phyloP scores from a whole-genome alignment of 441 rosid genomes.

The Raphanus hybrid region DNA sequence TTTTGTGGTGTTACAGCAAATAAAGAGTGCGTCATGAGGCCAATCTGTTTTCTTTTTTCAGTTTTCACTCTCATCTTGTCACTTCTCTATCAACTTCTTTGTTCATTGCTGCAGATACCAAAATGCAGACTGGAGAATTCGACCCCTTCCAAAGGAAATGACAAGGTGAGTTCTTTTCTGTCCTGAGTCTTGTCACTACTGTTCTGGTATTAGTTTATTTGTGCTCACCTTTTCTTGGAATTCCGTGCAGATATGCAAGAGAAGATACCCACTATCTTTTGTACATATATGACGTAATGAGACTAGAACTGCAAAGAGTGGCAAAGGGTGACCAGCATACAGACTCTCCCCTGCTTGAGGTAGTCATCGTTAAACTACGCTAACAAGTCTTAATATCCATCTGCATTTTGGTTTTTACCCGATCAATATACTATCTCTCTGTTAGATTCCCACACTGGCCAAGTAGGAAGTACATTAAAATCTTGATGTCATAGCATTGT shows the following conservation, averaged over 20 bases:
- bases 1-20: constrained; percentile 90
- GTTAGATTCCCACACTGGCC: constrained; percentile 8
- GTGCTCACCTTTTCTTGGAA: constrained; percentile 19
- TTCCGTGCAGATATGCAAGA: constrained; percentile 83
- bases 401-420: constrained; percentile 12
- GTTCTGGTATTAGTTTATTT: constrained; percentile 31
- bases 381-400: constrained; percentile 7
- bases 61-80: constrained; percentile 8
- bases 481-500: constrained; percentile 19
- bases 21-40: constrained; percentile 70
- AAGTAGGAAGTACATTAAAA: constrained; percentile 17
- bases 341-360: constrained; percentile 79
- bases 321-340: constrained; percentile 51
- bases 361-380: constrained; percentile 37
- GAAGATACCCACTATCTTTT: constrained; percentile 96
- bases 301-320: constrained; percentile 50
- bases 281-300: constrained; percentile 81
- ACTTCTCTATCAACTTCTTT: constrained; percentile 11
- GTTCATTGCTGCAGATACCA: constrained; percentile 72
- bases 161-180: constrained; percentile 54
- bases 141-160: constrained; percentile 88
- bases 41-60: constrained; percentile 12
- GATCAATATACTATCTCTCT: background rate
- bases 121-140: constrained; percentile 97
- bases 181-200: constrained; percentile 15